Conservation (phyloP, 305 asterid genomes). For the Salvia sclarea region DNA sequence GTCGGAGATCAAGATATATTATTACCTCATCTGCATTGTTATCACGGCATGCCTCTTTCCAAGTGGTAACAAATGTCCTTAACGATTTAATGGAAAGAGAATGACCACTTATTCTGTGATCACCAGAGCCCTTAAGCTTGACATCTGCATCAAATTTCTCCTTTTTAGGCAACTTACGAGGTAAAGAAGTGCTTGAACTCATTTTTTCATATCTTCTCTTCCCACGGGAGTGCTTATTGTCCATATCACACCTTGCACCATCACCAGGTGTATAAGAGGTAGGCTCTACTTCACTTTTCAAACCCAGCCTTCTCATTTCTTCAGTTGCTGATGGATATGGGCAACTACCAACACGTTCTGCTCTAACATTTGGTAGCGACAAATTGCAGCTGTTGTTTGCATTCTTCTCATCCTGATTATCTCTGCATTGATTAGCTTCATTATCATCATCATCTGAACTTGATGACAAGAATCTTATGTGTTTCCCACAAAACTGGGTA, state of each 20-base stretch:
- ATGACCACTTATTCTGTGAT: too few species aligned
- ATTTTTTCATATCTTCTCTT: conserved; percentile 57
- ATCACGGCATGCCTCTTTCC: conserved; percentile 78
- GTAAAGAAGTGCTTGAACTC: conserved; percentile 39
- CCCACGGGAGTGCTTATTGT: conserved; percentile 41
- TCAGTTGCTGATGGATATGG: conserved; percentile 96
- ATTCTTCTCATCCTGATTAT: conserved; percentile 39
- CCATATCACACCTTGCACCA: conserved; percentile 35
- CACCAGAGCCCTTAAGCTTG: conserved; percentile 28
- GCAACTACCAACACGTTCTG: conserved; percentile 72
- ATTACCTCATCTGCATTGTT: conserved; percentile 65
- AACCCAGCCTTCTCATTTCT: conserved; percentile 75
- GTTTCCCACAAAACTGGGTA: conserved; percentile 61
- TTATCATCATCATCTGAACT: conserved; percentile 68
- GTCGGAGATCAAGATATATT: conserved; percentile 18
- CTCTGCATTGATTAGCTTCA: conserved; percentile 45
- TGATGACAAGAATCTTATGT: conserved; percentile 56
- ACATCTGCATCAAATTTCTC: conserved; percentile 27
- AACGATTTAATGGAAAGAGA: conserved; percentile 58
- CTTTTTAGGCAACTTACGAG: conserved; percentile 50
- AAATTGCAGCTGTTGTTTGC: conserved; percentile 33
- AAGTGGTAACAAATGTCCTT: conserved; percentile 62
- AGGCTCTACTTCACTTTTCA: conserved; percentile 48
- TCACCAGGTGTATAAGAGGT: conserved; percentile 32
- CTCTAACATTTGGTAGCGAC: conserved; percentile 41